These are phyloP conservation scores for Tetrastigma voinierianum DNA, from an alignment of 164 flowering plant genomes.

Conservation along the genomic window DNA sequence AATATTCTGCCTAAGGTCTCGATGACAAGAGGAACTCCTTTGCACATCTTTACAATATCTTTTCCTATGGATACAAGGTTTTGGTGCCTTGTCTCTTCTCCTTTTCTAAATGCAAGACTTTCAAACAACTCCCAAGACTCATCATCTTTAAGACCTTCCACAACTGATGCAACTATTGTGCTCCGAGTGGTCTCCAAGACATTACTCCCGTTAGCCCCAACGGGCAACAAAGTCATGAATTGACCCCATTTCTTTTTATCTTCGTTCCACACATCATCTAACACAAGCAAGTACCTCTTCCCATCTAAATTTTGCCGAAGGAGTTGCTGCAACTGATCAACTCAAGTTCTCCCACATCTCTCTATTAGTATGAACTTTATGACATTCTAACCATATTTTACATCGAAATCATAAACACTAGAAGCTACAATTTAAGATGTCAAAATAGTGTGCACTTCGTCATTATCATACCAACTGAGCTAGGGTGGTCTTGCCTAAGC, in stretches of 20 bases:
- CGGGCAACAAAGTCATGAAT: not conserved
- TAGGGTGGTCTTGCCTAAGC: slow-evolving; percentile 7
- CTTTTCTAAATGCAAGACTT: not conserved
- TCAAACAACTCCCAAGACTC: not conserved
- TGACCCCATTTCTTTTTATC: no score
- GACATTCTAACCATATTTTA: no score
- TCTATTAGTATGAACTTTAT: no score
- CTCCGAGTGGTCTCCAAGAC: not conserved
- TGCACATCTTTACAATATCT: not conserved
- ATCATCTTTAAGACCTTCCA: not conserved
- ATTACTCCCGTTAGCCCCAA: not conserved
- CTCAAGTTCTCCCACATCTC: no score
- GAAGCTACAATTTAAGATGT: no score
- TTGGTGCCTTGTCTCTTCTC: not conserved
- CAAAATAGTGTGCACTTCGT: no score
- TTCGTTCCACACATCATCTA: no score
- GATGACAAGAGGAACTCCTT: not conserved
- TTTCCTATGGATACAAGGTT: not conserved
- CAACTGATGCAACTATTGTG: not conserved
- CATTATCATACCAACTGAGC: not conserved
- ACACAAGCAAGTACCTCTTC: no score
- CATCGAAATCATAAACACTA: no score
- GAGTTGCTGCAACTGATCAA: no score
- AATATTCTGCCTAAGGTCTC: not conserved
- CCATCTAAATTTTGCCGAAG: no score